Evolutionary conservation across 202 grass and related monocot genomes (phyloP).

Genomic region (Digitaria exilis): DNA sequence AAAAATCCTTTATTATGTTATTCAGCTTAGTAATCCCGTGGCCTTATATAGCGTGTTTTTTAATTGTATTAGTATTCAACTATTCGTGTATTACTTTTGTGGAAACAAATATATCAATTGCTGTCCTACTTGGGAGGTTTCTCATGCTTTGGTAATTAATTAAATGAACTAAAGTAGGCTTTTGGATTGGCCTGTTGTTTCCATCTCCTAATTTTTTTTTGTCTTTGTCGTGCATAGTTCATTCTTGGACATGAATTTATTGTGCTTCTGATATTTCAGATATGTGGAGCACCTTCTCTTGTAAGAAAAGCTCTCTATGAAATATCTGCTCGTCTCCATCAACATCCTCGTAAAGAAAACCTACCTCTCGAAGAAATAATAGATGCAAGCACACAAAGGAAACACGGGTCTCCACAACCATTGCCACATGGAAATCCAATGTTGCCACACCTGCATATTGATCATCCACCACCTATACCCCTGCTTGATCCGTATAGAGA

Average conservation of each 20-base stretch:
- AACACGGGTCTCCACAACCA: conserved; percentile 41
- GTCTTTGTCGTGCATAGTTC: neutral
- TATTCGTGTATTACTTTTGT: conserved; percentile 10
- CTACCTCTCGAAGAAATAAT: conserved; percentile 90
- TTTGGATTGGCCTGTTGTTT: conserved; percentile 24
- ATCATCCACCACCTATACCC: conserved; percentile 47
- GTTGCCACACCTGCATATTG: conserved; percentile 53
- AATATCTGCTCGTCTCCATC: conserved; percentile 88
- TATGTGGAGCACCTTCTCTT: conserved; percentile 75
- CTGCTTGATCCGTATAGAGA: conserved; percentile 67
- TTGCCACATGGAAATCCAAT: conserved; percentile 58
- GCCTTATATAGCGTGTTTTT: conserved; percentile 16
- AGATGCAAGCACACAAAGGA: conserved; percentile 80
- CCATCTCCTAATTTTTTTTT: conserved; percentile 4
- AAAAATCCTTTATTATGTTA: conserved; percentile 28
- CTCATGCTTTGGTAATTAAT: conserved; percentile 6
- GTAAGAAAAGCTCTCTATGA: conserved; percentile 88
- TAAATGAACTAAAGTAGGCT: conserved; percentile 19
- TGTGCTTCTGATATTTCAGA: conserved; percentile 49
- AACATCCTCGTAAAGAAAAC: conserved; percentile 88
- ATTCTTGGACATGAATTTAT: conserved; percentile 24
- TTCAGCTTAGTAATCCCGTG: conserved; percentile 25
- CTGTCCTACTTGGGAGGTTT: conserved; percentile 22
- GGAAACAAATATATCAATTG: conserved; percentile 32
- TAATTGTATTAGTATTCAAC: conserved; percentile 25